phyloP scores from a whole-genome alignment of 371 early-diverging fungal species.

The Mucor circinelloides region DNA sequence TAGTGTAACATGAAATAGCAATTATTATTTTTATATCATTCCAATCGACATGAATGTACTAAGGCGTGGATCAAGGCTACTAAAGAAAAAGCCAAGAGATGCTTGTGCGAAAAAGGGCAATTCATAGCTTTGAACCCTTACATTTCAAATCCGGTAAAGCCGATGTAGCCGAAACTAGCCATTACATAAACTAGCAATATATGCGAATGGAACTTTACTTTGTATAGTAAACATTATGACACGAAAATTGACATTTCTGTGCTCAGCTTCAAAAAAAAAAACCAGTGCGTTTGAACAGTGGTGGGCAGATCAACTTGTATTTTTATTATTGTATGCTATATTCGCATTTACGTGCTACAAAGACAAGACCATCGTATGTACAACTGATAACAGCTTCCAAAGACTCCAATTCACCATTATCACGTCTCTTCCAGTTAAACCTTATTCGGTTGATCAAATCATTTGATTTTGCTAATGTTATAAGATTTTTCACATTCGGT shows the following conservation, averaged over 20 bases:
- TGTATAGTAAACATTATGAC: background rate
- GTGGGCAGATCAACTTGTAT: background rate
- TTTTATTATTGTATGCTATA: background rate
- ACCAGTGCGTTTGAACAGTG: background rate
- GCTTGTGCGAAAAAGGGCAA: background rate
- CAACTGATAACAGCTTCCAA: slow-evolving; percentile 43
- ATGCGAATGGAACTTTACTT: background rate
- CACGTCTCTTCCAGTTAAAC: slow-evolving; percentile 24
- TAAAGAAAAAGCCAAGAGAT: background rate
- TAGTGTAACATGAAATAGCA: background rate
- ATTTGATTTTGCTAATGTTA: slow-evolving; percentile 15
- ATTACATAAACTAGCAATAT: background rate
- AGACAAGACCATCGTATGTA: slow-evolving; percentile 51
- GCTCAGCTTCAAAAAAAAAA: background rate
- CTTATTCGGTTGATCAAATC: slow-evolving; percentile 13
- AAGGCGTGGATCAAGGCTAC: background rate
- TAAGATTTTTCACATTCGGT: slow-evolving; percentile 9
- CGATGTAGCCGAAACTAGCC: background rate
- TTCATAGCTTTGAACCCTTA: background rate
- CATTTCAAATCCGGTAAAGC: background rate
- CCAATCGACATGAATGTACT: background rate
- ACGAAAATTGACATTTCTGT: background rate
- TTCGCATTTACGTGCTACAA: slow-evolving; percentile 19
- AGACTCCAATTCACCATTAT: background rate
- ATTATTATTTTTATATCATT: background rate